phyloP scores from a whole-genome alignment of 2,329 filamentous ascomycete genomes.

The Beauveria medogensis region DNA sequence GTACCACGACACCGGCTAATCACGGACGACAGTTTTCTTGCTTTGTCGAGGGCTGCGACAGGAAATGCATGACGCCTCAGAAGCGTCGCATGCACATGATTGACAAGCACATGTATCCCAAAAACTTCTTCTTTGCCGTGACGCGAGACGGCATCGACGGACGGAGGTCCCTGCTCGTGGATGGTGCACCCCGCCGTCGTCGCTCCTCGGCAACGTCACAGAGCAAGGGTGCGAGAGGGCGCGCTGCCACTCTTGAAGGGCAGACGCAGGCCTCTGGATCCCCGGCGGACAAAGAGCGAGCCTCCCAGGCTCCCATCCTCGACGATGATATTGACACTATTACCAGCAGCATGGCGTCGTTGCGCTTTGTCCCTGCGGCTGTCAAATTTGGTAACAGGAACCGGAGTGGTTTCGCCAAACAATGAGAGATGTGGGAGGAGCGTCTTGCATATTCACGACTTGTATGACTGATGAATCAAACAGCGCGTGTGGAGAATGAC shows the following conservation, averaged over 20 bases:
- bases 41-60: slow-evolving; percentile 82
- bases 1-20: background rate
- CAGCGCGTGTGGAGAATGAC: background rate
- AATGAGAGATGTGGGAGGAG: background rate
- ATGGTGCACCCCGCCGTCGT: slow-evolving; percentile 38
- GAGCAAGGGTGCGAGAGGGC: slow-evolving; percentile 25
- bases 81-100: slow-evolving; percentile 85
- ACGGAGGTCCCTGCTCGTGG: slow-evolving; percentile 66
- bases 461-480: background rate
- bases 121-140: slow-evolving; percentile 79
- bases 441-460: background rate
- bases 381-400: slow-evolving; percentile 54
- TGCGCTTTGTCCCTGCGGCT: slow-evolving; percentile 62
- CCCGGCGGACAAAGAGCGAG: background rate
- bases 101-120: slow-evolving; percentile 89
- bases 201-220: slow-evolving; percentile 36
- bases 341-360: slow-evolving; percentile 58
- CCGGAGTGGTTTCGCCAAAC: slow-evolving; percentile 38
- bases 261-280: background rate
- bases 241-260: slow-evolving; percentile 25
- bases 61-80: slow-evolving; percentile 71
- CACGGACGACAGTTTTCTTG: slow-evolving; percentile 59
- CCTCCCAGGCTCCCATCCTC: slow-evolving; percentile 12
- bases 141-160: slow-evolving; percentile 87
- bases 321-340: slow-evolving; percentile 50